Evolutionary conservation across 148 eudicot species (phyloP).

Genomic region (Chenopodium album): DNA sequence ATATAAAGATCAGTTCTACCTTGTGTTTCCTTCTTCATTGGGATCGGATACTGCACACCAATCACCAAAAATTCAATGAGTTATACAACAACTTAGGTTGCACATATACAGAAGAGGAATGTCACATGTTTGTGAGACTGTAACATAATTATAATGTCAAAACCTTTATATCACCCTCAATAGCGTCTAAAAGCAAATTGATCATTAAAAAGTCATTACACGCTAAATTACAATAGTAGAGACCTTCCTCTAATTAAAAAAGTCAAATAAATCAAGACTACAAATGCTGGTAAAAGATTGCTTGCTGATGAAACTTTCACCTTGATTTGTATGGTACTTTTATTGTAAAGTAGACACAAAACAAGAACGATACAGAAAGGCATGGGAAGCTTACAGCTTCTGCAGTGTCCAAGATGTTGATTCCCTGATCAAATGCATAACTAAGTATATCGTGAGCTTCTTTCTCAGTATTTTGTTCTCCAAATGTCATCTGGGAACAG

Average conservation of each 20-base stretch:
- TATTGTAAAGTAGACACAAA: neutral
- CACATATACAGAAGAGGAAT: slow-evolving; percentile 1
- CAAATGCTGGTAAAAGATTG: neutral
- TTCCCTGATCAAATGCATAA: slow-evolving; percentile 81
- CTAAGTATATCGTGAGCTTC: slow-evolving; percentile 87
- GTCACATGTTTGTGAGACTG: neutral
- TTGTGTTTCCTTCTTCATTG: slow-evolving; percentile 85
- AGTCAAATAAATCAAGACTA: neutral
- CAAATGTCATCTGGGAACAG: slow-evolving; percentile 85
- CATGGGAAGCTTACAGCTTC: slow-evolving; percentile 60
- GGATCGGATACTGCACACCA: slow-evolving; percentile 75
- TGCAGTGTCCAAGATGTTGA: slow-evolving; percentile 80
- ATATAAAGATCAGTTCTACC: slow-evolving; percentile 86
- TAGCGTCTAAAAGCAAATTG: neutral
- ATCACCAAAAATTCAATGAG: neutral
- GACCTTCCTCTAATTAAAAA: neutral
- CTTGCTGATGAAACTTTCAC: slow-evolving; percentile 2
- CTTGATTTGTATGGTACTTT: neutral
- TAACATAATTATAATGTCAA: neutral
- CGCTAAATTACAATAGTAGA: neutral
- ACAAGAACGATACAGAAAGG: slow-evolving; percentile 9
- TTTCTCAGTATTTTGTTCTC: slow-evolving; percentile 93
- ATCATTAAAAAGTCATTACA: neutral
- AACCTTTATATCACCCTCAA: neutral
- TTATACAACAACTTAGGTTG: neutral